Base-by-base conservation (phyloP, 768 basidiomycete genomes). In the Fibroporia radiculosa region DNA sequence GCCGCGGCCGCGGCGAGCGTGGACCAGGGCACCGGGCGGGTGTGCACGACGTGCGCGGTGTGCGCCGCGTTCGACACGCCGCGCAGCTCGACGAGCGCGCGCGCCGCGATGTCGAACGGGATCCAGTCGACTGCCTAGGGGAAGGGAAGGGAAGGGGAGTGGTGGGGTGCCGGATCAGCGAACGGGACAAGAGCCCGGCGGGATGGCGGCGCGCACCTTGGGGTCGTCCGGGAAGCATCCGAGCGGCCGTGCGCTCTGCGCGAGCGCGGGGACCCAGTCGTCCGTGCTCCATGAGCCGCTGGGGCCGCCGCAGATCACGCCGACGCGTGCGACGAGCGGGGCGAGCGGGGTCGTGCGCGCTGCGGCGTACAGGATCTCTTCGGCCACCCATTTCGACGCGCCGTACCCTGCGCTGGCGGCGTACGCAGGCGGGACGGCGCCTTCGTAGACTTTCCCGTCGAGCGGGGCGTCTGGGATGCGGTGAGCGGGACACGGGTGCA, bases 261-360 rank as follows among this genome's bases (percentile, higher is more conserved):
- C 54, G 10, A 74, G 48, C 25, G 56, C 52, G 1, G 73, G 71
- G 22, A 73, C 56, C 73, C 73, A 75, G 44, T 75, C 73, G 2
- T 47, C 49, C 7, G 56, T 47, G 45, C 65, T 70, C 73, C 73
- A 75, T 13, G 52, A 50, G 0, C 73, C 72, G 44, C 66, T 68
- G 6, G 33, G 19, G 10, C 56, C 61, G 3, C 73, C 73, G 20
- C 59, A 59, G 1, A 74, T 51, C 56, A 74, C 72, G 1, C 72
- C 74, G 16, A 71, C 58, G 4, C 73, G 66, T 1, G 72, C 64
- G 10, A 67, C 59, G 14, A 66, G 42, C 1, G 65, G 48, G 2
- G 47, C 46, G 3, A 74, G 49, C 0, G 52, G 27, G 0, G 67
- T 65, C 10, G 28, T 19, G 20, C 60, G 44, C 2, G 56, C 52